These are phyloP conservation scores for Podospora pseudocomata DNA, from an alignment of 495 filamentous ascomycete species.

Conservation along the genomic window DNA sequence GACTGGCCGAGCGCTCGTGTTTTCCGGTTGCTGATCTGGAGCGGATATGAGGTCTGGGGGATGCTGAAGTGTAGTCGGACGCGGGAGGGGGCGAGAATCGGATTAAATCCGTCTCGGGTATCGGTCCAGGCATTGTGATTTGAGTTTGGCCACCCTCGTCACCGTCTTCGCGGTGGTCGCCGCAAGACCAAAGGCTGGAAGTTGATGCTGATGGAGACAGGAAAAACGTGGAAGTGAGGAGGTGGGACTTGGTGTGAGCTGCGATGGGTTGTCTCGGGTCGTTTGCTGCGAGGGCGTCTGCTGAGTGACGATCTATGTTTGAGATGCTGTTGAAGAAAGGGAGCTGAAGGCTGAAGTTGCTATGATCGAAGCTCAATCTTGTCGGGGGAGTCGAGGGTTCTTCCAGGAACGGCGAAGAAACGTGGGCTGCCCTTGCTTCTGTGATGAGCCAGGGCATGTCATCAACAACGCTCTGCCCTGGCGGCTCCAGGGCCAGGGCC, in stretches of 20 bases:
- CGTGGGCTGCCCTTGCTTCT: slow-evolving; percentile 8
- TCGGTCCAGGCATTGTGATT: slow-evolving; percentile 28
- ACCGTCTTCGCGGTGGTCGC: slow-evolving; percentile 6
- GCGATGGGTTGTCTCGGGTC: not conserved
- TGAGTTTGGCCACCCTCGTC: slow-evolving; percentile 13
- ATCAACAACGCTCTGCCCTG: not conserved
- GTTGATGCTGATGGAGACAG: slow-evolving; percentile 30
- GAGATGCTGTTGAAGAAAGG: slow-evolving; percentile 24
- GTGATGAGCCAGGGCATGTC: slow-evolving; percentile 2
- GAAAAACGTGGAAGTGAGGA: slow-evolving; percentile 28
- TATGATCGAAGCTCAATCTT: slow-evolving; percentile 21
- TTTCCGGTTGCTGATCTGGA: slow-evolving; percentile 12
- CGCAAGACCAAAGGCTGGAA: slow-evolving; percentile 22
- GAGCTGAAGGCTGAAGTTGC: slow-evolving; percentile 23
- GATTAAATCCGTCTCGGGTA: slow-evolving; percentile 17
- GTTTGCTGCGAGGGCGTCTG: not conserved
- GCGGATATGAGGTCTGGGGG: not conserved
- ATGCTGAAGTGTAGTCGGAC: slow-evolving; percentile 16
- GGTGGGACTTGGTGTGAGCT: slow-evolving; percentile 10
- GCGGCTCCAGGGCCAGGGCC: not conserved
- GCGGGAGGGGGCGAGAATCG: slow-evolving; percentile 8
- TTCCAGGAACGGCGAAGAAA: slow-evolving; percentile 16
- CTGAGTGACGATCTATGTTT: not conserved
- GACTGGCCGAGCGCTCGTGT: slow-evolving; percentile 25
- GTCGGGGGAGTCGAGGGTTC: slow-evolving; percentile 26